Evolutionary conservation across 2,329 filamentous ascomycete genomes (phyloP).

Genomic region (Daldinia sp.): DNA sequence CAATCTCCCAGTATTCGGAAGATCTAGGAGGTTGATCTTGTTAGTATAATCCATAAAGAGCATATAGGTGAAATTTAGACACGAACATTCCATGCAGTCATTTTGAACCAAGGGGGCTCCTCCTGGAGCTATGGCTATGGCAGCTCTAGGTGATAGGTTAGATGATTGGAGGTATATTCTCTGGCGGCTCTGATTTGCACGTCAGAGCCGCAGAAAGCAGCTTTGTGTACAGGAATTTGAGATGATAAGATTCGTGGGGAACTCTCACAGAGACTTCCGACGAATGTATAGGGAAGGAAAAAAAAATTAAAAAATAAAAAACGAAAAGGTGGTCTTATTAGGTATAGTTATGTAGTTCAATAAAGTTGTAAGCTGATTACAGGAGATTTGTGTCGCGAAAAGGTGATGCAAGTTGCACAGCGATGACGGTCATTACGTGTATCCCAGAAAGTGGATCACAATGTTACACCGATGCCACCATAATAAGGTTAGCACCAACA

Average conservation of each 20-base stretch:
- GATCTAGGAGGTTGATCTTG: constrained; percentile 54
- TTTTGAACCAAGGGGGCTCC: constrained; percentile 37
- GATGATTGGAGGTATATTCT: constrained; percentile 15
- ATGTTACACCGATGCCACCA: not conserved
- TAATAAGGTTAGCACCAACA: not conserved
- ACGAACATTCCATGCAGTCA: constrained; percentile 51
- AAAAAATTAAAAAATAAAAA: not conserved
- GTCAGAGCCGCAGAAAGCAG: constrained; percentile 43
- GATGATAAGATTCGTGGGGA: constrained; percentile 9
- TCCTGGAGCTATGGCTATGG: constrained; percentile 26
- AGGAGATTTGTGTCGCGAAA: constrained; percentile 30
- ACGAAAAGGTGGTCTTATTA: constrained; percentile 22
- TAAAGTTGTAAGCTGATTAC: constrained; percentile 33
- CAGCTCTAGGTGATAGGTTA: constrained; percentile 19
- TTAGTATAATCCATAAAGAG: constrained; percentile 8
- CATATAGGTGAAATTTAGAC: not conserved
- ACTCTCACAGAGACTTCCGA: constrained; percentile 4
- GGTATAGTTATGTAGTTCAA: constrained; percentile 27
- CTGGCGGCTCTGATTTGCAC: constrained; percentile 36
- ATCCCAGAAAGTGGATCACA: constrained; percentile 23
- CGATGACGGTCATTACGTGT: constrained; percentile 38
- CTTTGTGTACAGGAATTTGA: constrained; percentile 8
- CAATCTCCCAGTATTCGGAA: constrained; percentile 86
- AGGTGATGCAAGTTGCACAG: constrained; percentile 8
- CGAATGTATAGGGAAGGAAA: not conserved